phyloP scores from a whole-genome alignment of 768 basidiomycete species.

The Megacollybia marginata region DNA sequence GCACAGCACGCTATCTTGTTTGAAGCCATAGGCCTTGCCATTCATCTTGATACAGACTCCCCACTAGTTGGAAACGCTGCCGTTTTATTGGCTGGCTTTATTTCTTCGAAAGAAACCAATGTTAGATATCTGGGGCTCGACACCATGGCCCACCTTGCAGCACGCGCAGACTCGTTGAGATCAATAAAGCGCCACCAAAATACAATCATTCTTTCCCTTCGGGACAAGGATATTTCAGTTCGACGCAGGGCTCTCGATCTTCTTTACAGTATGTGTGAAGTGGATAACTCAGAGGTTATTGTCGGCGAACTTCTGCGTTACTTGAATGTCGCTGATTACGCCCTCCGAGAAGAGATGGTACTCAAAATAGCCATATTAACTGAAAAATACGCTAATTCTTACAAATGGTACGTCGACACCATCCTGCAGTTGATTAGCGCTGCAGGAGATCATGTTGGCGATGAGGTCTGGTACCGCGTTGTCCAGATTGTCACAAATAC shows the following conservation, averaged over 20 bases:
- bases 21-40: constrained; percentile 94
- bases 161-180: constrained; percentile 83
- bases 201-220: constrained; percentile 89
- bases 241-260: constrained; percentile 90
- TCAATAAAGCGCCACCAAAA: constrained; percentile 93
- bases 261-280: constrained; percentile 98
- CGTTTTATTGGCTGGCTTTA: constrained; percentile 88
- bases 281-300: constrained; percentile 92
- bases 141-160: constrained; percentile 97
- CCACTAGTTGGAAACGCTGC: constrained; percentile 84
- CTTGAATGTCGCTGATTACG: constrained; percentile 94
- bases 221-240: constrained; percentile 97
- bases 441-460: constrained; percentile 97
- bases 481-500: constrained; percentile 99
- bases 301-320: constrained; percentile 94
- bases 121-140: constrained; percentile 96
- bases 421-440: constrained; percentile 92
- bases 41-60: constrained; percentile 90
- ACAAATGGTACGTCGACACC: constrained; percentile 99
- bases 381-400: constrained; percentile 96
- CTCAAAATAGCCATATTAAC: constrained; percentile 97
- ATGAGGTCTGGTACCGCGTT: constrained; percentile 99
- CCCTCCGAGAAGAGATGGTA: constrained; percentile 96
- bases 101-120: constrained; percentile 97
- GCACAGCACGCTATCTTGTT: constrained; percentile 98